phyloP scores from a whole-genome alignment of 805 yeast genomes.

The Spathaspora hagerdaliae region DNA sequence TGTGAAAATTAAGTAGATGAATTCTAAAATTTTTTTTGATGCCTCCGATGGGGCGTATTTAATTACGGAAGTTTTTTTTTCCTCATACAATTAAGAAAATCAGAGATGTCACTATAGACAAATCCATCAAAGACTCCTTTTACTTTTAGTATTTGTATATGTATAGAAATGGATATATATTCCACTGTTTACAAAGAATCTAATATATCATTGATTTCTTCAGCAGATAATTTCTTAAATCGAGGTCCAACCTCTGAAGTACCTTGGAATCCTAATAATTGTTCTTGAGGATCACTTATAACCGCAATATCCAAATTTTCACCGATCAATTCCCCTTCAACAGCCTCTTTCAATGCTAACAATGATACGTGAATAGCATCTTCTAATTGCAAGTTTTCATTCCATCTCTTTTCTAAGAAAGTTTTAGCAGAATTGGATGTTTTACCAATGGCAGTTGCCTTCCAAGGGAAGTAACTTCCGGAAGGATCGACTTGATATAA shows the following conservation, averaged over 20 bases:
- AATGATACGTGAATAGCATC: slow-evolving; percentile 97
- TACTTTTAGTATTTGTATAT: not conserved
- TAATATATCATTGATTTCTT: slow-evolving; percentile 93
- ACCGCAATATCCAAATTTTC: slow-evolving; percentile 91
- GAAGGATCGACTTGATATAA: slow-evolving; percentile 97
- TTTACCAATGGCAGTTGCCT: slow-evolving; percentile 98
- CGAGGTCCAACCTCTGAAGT: slow-evolving; percentile 84
- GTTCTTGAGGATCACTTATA: slow-evolving; percentile 78
- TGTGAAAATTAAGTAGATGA: too few relatives aligned
- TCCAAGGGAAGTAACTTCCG: slow-evolving; percentile 98
- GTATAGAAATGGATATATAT: not conserved
- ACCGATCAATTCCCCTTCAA: slow-evolving; percentile 97
- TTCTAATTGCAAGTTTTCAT: slow-evolving; percentile 92
- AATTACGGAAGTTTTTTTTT: too few relatives aligned
- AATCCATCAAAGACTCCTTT: not conserved
- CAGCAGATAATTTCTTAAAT: slow-evolving; percentile 75
- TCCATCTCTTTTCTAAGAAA: slow-evolving; percentile 96
- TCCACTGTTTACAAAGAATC: slow-evolving; percentile 64
- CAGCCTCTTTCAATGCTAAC: slow-evolving; percentile 89
- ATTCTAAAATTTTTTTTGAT: too few relatives aligned
- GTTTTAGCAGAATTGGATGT: slow-evolving; percentile 96
- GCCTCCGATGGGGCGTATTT: too few relatives aligned
- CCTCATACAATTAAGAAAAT: too few relatives aligned
- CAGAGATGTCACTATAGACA: too few relatives aligned
- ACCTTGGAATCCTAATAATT: slow-evolving; percentile 81